phyloP scores from a whole-genome alignment of 495 filamentous ascomycete species.

The Podospora pseudoanserina region DNA sequence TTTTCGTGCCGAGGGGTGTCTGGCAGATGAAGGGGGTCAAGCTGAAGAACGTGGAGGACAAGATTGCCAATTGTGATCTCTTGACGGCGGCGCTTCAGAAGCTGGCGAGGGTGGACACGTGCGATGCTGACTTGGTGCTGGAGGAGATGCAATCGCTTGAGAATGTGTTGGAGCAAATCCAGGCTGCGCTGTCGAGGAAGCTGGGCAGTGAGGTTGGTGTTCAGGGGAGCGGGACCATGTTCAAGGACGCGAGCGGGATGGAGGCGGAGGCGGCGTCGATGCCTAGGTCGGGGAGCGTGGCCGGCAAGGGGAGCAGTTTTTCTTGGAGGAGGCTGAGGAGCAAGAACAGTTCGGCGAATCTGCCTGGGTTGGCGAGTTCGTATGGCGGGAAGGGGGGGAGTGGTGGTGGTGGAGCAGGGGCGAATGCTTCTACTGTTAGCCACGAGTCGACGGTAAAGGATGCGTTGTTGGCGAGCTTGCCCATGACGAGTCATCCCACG shows the following conservation, averaged over 20 bases:
- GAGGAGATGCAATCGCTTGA: conserved; percentile 97
- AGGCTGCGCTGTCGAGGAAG: conserved; percentile 71
- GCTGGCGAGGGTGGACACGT: conserved; percentile 76
- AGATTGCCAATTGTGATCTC: conserved; percentile 88
- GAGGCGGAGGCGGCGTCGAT: conserved; percentile 34
- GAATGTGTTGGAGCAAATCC: conserved; percentile 78
- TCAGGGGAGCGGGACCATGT: conserved; percentile 61
- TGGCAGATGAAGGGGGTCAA: conserved; percentile 95
- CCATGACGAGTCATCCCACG: conserved; percentile 70
- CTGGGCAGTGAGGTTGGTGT: conserved; percentile 88
- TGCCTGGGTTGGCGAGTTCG: conserved; percentile 42
- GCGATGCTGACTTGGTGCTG: conserved; percentile 83
- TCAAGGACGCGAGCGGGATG: conserved; percentile 55
- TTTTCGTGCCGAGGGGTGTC: conserved; percentile 88
- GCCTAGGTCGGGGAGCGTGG: conserved; percentile 53
- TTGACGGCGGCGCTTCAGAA: conserved; percentile 86
- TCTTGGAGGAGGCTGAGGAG: conserved; percentile 86
- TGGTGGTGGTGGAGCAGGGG: conserved; percentile 14
- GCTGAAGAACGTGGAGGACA: conserved; percentile 84
- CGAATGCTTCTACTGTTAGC: conserved; percentile 28
- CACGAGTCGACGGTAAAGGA: conserved; percentile 56
- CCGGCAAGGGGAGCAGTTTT: conserved; percentile 64
- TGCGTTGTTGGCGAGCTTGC: conserved; percentile 65
- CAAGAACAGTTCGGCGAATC: conserved; percentile 68
- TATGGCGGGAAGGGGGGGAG: conserved; percentile 41